Percentiles rank a stretch among this genome's conserved stretches.
Evolutionary conservation across 257 asterid species (phyloP).

Genomic region (Gentiana macrophylla): DNA sequence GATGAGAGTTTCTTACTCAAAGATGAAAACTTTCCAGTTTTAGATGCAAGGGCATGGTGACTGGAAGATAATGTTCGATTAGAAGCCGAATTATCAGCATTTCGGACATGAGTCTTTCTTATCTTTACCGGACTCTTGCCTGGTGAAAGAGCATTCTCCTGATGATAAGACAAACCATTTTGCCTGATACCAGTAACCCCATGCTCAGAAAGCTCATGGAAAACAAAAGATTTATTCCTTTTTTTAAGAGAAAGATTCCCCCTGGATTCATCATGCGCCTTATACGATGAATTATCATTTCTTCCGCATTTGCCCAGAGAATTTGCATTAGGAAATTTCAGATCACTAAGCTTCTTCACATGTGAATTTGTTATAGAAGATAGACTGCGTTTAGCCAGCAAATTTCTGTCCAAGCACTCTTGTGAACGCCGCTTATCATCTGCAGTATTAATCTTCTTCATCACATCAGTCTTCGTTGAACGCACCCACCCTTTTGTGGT

Average conservation of each 20-base stretch:
- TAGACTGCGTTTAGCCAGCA: slow-evolving; percentile 16
- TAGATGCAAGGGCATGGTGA: slow-evolving; percentile 25
- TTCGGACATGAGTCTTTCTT: slow-evolving; percentile 7
- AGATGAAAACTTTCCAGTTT: slow-evolving; percentile 39
- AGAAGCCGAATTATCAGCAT: slow-evolving; percentile 16
- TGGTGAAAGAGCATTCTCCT: slow-evolving; percentile 17
- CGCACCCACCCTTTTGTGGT: slow-evolving; percentile 48
- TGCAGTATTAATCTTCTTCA: slow-evolving; percentile 29
- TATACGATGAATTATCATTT: slow-evolving; percentile 21
- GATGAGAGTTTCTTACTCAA: slow-evolving; percentile 38
- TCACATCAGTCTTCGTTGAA: slow-evolving; percentile 49
- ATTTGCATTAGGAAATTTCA: slow-evolving; percentile 21
- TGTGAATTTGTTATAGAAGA: slow-evolving; percentile 12
- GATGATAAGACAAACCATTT: slow-evolving; percentile 16
- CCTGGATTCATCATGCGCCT: slow-evolving; percentile 20
- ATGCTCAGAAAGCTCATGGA: slow-evolving; percentile 18
- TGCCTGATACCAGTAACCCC: slow-evolving; percentile 26
- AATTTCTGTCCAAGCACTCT: slow-evolving; percentile 15
- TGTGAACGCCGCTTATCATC: slow-evolving; percentile 24
- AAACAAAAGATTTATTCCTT: slow-evolving; percentile 17
- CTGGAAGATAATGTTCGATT: slow-evolving; percentile 17
- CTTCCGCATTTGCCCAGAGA: slow-evolving; percentile 26
- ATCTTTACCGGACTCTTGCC: slow-evolving; percentile 24
- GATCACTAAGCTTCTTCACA: slow-evolving; percentile 21
- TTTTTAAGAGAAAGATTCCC: slow-evolving; percentile 21